phyloP scores from a whole-genome alignment of 306 rosid genomes.

The Inga laurina region DNA sequence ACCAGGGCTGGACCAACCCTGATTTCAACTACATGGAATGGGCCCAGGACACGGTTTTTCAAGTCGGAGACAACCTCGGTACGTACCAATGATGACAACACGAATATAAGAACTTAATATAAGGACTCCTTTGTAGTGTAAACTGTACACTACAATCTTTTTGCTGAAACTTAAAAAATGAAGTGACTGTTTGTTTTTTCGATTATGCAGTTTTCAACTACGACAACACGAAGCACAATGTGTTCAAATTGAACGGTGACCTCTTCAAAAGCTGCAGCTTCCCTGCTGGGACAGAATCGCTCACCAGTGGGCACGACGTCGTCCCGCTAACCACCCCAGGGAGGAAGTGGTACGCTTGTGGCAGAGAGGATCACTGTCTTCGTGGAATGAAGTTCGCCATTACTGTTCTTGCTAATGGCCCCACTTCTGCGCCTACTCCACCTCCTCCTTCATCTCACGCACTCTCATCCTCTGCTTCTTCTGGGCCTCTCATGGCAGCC shows the following conservation, averaged over 20 bases:
- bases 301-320: not conserved
- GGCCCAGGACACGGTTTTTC: constrained; percentile 46
- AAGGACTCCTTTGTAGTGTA: no score
- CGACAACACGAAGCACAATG: constrained; percentile 20
- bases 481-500: not conserved
- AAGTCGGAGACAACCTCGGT: constrained; percentile 54
- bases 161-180: not conserved
- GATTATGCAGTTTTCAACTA: constrained; percentile 35
- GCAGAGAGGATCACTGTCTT: constrained; percentile 14
- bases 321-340: constrained; percentile 17
- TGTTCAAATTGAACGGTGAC: constrained; percentile 34
- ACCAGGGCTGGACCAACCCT: constrained; percentile 39
- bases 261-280: constrained; percentile 16
- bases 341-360: constrained; percentile 43
- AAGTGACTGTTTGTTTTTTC: not conserved
- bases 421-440: constrained; percentile 13
- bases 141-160: no score
- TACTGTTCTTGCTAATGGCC: not conserved
- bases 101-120: no score
- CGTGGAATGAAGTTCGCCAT: constrained; percentile 41
- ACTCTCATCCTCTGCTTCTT: not conserved
- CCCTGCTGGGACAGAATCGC: not conserved
- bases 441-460: constrained; percentile 40
- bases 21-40: constrained; percentile 37
- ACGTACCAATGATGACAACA: not conserved